A percentile compares a stretch with the other conserved stretches of the same genome.
Evolutionary conservation across 2,329 filamentous ascomycete species (phyloP).

Genomic region (Ascochyta pisi): DNA sequence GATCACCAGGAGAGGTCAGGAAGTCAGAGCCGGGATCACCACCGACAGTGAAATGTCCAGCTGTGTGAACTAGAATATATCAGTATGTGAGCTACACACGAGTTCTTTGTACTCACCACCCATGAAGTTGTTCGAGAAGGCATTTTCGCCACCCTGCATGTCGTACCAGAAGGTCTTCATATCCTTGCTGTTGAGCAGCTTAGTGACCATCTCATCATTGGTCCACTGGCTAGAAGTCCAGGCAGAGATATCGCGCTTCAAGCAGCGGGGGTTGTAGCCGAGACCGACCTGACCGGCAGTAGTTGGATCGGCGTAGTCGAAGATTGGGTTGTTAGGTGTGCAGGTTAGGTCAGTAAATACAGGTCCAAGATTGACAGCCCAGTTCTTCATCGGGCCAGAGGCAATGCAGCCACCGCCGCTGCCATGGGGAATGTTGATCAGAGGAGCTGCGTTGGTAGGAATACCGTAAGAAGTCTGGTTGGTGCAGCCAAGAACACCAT

Average conservation of each 20-base stretch:
- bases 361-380: constrained; percentile 56
- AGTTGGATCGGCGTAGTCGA: constrained; percentile 35
- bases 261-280: constrained; percentile 44
- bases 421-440: constrained; percentile 55
- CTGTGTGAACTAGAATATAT: constrained; percentile 48
- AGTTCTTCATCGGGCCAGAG: constrained; percentile 59
- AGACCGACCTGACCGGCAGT: constrained; percentile 25
- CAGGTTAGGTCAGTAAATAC: constrained; percentile 49
- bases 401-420: constrained; percentile 62
- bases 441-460: constrained; percentile 26
- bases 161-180: constrained; percentile 49
- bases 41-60: constrained; percentile 54
- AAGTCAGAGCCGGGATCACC: constrained; percentile 56
- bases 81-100: no score
- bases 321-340: constrained; percentile 33
- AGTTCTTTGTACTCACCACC: constrained; percentile 2
- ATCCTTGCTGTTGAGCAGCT: constrained; percentile 35
- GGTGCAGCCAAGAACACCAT: constrained; percentile 48
- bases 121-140: constrained; percentile 42
- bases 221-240: constrained; percentile 37
- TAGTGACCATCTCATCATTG: constrained; percentile 36
- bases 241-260: constrained; percentile 46
- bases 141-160: constrained; percentile 45
- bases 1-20: constrained; percentile 48
- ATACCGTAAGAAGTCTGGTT: constrained; percentile 37